Percentiles rank a stretch among this genome's conserved stretches.
These are phyloP conservation scores for Nicotiana tomentosiformis DNA, from an alignment of 257 asterid genomes.

Conservation along the genomic window DNA sequence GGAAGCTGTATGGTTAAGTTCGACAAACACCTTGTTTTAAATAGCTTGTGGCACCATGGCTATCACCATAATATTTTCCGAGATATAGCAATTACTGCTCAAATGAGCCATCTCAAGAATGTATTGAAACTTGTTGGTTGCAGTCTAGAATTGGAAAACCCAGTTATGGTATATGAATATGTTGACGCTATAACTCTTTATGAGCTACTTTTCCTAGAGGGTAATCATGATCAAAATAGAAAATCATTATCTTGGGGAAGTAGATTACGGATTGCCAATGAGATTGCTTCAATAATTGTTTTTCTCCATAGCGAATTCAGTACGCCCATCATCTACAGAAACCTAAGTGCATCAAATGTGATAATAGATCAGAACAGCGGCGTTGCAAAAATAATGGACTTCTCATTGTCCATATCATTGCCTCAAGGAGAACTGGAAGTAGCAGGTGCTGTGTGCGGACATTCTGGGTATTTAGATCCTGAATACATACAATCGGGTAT, in stretches of 20 bases:
- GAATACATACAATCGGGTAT: neutral
- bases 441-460: neutral
- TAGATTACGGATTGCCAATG: slow-evolving; percentile 3
- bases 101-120: slow-evolving; percentile 14
- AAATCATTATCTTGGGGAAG: slow-evolving; percentile 8
- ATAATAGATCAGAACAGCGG: neutral
- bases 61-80: neutral
- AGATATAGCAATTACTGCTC: slow-evolving; percentile 10
- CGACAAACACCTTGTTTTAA: neutral
- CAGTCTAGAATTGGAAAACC: slow-evolving; percentile 2
- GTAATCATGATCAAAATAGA: neutral
- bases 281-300: neutral
- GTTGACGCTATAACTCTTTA: too few relatives aligned
- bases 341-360: neutral
- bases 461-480: neutral
- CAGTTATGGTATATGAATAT: neutral
- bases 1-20: too few relatives aligned
- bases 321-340: slow-evolving; percentile 7
- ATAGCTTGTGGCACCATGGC: too few relatives aligned
- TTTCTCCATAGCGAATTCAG: slow-evolving; percentile 12
- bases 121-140: slow-evolving; percentile 12
- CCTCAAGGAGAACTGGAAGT: slow-evolving; percentile 13
- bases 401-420: slow-evolving; percentile 11
- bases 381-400: neutral
- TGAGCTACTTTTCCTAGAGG: too few relatives aligned